Conservation (phyloP, 306 rosid genomes). For the Hippophae rhamnoides region DNA sequence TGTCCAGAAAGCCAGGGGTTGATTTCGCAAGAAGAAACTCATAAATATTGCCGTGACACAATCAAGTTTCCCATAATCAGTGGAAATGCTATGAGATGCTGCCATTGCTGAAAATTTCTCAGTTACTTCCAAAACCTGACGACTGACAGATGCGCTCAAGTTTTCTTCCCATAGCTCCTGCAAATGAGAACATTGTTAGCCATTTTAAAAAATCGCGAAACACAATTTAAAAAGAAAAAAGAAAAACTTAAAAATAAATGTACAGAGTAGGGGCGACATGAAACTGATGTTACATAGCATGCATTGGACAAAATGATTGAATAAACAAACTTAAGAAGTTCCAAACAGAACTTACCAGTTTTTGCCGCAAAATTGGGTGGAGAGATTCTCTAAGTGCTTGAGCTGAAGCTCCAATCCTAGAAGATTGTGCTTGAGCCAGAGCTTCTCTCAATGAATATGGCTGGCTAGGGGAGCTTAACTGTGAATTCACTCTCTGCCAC, state of each 20-base stretch:
- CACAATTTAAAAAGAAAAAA: background rate
- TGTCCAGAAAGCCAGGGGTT: conserved; percentile 76
- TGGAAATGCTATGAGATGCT: conserved; percentile 71
- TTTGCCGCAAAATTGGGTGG: conserved; percentile 94
- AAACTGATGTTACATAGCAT: conserved; percentile 1
- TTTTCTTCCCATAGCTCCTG: conserved; percentile 99
- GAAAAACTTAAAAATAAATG: background rate
- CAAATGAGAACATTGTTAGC: conserved; percentile 18
- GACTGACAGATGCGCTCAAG: conserved; percentile 90
- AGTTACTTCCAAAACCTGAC: conserved; percentile 84
- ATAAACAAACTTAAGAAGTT: conserved; percentile 27
- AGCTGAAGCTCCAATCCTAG: conserved; percentile 98
- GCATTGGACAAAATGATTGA: conserved; percentile 71
- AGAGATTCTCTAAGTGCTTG: conserved; percentile 96
- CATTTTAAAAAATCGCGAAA: background rate
- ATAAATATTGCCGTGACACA: conserved; percentile 78
- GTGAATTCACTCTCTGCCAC: conserved; percentile 98
- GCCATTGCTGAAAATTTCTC: conserved; percentile 78
- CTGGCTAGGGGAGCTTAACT: conserved; percentile 94
- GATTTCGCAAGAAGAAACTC: conserved; percentile 89
- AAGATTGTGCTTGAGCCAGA: conserved; percentile 95
- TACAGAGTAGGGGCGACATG: conserved; percentile 49
- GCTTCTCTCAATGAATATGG: conserved; percentile 99
- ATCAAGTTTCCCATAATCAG: conserved; percentile 93
- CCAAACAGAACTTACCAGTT: conserved; percentile 42